Evolutionary conservation across 2,329 filamentous ascomycete species (phyloP).

Genomic region (Calonectria henricotiae): DNA sequence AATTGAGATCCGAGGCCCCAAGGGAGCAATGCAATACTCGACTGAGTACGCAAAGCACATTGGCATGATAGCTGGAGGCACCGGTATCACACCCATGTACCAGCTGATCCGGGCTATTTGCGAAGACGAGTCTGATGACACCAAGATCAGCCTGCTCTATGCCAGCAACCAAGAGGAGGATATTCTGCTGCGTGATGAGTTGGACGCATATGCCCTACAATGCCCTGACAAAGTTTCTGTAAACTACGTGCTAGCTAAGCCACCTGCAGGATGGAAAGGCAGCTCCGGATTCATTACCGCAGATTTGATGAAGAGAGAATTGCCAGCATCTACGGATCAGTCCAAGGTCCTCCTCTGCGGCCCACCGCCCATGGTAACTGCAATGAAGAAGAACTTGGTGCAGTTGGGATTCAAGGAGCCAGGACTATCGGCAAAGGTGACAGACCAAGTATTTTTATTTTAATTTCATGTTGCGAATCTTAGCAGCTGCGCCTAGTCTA

Average conservation of each 20-base stretch:
- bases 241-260: background rate
- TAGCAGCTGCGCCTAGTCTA: background rate
- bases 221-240: background rate
- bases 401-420: constrained; percentile 17
- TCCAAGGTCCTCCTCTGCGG: constrained; percentile 3
- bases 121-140: constrained; percentile 9
- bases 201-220: background rate
- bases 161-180: constrained; percentile 9
- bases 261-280: background rate
- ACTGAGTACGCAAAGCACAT: background rate
- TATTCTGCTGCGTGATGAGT: background rate
- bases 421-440: background rate
- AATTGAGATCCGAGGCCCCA: constrained; percentile 6
- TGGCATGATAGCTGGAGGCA: constrained; percentile 1
- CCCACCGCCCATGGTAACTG: background rate
- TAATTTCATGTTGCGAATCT: background rate
- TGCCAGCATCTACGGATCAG: background rate
- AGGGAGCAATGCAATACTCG: constrained; percentile 8
- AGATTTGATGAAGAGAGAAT: constrained; percentile 2
- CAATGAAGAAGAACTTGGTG: constrained; percentile 2
- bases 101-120: constrained; percentile 15
- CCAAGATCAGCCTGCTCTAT: constrained; percentile 11
- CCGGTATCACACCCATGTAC: background rate
- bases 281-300: background rate
- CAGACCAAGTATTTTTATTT: constrained; percentile 4